phyloP scores from a whole-genome alignment of 306 rosid species.

The Mimosa bimucronata region DNA sequence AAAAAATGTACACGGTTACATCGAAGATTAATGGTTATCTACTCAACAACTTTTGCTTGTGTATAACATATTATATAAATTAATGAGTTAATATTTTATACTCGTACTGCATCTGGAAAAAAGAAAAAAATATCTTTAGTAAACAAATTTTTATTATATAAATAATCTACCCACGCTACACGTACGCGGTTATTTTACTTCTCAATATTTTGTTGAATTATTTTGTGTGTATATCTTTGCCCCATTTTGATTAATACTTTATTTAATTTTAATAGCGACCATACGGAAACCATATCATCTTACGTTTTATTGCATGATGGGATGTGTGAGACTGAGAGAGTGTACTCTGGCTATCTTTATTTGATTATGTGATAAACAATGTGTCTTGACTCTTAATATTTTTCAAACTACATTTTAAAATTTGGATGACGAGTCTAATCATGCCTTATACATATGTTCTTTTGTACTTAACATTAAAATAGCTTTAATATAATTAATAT shows the following conservation, averaged over 20 bases:
- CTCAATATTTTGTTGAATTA: not conserved
- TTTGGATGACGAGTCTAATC: not conserved
- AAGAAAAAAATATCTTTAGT: not conserved
- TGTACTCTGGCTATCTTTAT: not conserved
- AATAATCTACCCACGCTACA: not conserved
- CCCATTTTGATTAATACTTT: not conserved
- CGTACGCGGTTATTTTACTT: not conserved
- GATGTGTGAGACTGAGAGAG: not conserved
- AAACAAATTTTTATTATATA: not conserved
- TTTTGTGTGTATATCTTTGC: not conserved
- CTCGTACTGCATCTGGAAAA: no score
- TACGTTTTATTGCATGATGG: not conserved
- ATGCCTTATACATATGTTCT: constrained; percentile 13
- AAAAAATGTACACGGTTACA: not conserved
- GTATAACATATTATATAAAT: not conserved
- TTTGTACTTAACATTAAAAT: constrained; percentile 41
- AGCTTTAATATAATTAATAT: constrained; percentile 17
- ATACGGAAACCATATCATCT: not conserved
- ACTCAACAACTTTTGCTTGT: not conserved
- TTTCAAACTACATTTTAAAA: constrained; percentile 13
- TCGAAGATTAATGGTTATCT: not conserved
- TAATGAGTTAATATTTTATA: not conserved
- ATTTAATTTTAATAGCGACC: not conserved
- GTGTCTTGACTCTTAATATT: not conserved
- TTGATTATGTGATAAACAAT: not conserved